These are phyloP conservation scores for Microdochium bolleyi DNA, from an alignment of 2,329 filamentous ascomycete species.

Conservation along the genomic window DNA sequence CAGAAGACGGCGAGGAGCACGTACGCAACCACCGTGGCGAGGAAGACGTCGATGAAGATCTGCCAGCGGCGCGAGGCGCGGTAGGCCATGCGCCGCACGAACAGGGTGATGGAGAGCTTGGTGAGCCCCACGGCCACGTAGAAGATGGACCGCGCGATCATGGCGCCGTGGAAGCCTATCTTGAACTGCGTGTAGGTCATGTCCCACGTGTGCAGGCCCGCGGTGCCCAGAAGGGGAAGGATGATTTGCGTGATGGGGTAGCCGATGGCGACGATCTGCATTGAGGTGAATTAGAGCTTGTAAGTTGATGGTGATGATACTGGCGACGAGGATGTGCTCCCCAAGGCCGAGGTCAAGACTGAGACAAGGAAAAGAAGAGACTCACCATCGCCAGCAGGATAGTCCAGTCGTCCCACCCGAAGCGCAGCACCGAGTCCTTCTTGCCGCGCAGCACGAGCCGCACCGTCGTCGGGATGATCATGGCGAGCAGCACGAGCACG, in stretches of 20 bases:
- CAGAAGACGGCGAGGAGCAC: constrained; percentile 20
- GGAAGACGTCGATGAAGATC: constrained; percentile 20
- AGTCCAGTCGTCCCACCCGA: constrained; percentile 23
- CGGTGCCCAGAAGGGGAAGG: constrained; percentile 14
- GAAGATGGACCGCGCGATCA: constrained; percentile 15
- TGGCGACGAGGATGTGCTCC: not conserved
- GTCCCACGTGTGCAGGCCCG: constrained; percentile 16
- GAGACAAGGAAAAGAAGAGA: not conserved
- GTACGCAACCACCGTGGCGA: constrained; percentile 17
- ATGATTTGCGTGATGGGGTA: constrained; percentile 18
- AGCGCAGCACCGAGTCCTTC: constrained; percentile 12
- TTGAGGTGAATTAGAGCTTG: not conserved
- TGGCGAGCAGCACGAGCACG: constrained; percentile 16
- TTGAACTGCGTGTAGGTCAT: constrained; percentile 22
- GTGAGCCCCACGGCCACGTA: constrained; percentile 22
- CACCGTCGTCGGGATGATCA: constrained; percentile 16
- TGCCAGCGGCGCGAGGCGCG: constrained; percentile 18
- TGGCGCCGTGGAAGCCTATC: constrained; percentile 14
- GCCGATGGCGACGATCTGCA: constrained; percentile 1
- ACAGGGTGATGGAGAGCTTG: constrained; percentile 26
- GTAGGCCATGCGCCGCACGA: constrained; percentile 25
- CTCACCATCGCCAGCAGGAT: constrained; percentile 22
- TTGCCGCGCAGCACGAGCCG: constrained; percentile 17
- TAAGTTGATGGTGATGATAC: not conserved
- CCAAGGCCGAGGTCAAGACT: too few species aligned